A percentile compares a stretch with the other conserved stretches of the same genome.
Conservation (phyloP, 140 eudicot species). For the Cichorium intybus region DNA sequence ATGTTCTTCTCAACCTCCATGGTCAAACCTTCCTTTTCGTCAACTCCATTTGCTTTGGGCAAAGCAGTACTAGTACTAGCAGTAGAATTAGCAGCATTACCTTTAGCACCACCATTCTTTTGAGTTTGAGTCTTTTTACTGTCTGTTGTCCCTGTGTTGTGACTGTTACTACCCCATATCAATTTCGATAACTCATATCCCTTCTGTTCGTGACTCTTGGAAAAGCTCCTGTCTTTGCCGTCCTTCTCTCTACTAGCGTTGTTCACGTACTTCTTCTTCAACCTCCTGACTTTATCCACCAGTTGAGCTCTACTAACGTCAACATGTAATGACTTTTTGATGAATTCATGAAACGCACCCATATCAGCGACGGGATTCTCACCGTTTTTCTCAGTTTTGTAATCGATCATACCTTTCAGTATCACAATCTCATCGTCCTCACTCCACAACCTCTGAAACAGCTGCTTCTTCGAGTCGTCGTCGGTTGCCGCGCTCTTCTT, state of each 20-base stretch:
- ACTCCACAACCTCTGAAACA: conserved; percentile 67
- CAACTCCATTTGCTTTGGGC: conserved; percentile 24
- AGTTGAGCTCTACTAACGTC: conserved; percentile 56
- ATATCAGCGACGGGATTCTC: conserved; percentile 40
- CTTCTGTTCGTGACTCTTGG: conserved; percentile 52
- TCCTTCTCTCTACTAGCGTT: conserved; percentile 38
- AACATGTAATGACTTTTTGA: conserved; percentile 51
- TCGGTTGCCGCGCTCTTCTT: conserved; percentile 33
- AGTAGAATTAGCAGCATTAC: conserved; percentile 13
- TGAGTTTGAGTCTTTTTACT: conserved; percentile 12
- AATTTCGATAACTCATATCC: conserved; percentile 51
- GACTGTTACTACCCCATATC: conserved; percentile 51
- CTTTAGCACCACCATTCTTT: conserved; percentile 13
- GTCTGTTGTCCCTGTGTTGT: conserved; percentile 12
- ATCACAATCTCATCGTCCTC: conserved; percentile 75
- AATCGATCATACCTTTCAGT: conserved; percentile 65
- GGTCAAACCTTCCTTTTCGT: conserved; percentile 15
- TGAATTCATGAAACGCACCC: conserved; percentile 48
- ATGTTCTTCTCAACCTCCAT: conserved; percentile 24
- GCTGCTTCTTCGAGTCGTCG: conserved; percentile 39
- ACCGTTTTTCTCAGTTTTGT: conserved; percentile 32
- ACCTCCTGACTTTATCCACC: conserved; percentile 56
- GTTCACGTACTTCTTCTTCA: conserved; percentile 57
- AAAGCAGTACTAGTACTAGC: background rate
- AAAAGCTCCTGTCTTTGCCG: conserved; percentile 42